A percentile compares a stretch with the other conserved stretches of the same genome.
phyloP scores from a whole-genome alignment of 768 basidiomycete species.

The Boletus rubescentipes region DNA sequence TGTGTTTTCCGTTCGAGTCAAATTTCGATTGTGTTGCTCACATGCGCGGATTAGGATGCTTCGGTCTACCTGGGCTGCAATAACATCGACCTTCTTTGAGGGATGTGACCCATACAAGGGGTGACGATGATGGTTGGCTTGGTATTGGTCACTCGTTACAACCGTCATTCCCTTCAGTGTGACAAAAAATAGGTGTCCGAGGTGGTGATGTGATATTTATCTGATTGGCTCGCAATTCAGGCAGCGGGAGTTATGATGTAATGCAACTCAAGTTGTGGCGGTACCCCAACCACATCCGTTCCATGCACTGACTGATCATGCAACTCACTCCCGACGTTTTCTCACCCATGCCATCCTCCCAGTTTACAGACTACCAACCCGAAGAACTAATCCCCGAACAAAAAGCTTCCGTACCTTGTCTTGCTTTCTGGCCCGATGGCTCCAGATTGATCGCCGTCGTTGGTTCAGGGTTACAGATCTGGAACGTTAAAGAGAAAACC shows the following conservation, averaged over 20 bases:
- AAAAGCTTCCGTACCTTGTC: slow-evolving; percentile 14
- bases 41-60: background rate
- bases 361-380: slow-evolving; percentile 4
- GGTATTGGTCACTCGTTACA: background rate
- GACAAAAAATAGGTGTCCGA: too few relatives aligned
- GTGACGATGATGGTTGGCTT: background rate
- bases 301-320: slow-evolving; percentile 1
- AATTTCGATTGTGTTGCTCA: background rate
- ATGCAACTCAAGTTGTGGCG: slow-evolving; percentile 7
- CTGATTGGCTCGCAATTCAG: background rate
- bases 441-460: slow-evolving; percentile 26
- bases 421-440: slow-evolving; percentile 28
- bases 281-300: slow-evolving; percentile 7
- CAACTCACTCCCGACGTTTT: slow-evolving; percentile 6
- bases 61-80: background rate
- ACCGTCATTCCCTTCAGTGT: background rate
- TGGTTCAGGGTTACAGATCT: slow-evolving; percentile 26
- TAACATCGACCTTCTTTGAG: background rate
- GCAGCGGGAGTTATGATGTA: slow-evolving; percentile 14
- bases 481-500: slow-evolving; percentile 22
- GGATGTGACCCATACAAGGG: background rate
- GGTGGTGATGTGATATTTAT: too few relatives aligned
- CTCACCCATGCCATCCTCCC: slow-evolving; percentile 15
- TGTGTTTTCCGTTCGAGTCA: background rate
- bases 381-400: slow-evolving; percentile 20